phyloP scores from a whole-genome alignment of 495 filamentous ascomycete species.

The Hypoxylon intermedium region DNA sequence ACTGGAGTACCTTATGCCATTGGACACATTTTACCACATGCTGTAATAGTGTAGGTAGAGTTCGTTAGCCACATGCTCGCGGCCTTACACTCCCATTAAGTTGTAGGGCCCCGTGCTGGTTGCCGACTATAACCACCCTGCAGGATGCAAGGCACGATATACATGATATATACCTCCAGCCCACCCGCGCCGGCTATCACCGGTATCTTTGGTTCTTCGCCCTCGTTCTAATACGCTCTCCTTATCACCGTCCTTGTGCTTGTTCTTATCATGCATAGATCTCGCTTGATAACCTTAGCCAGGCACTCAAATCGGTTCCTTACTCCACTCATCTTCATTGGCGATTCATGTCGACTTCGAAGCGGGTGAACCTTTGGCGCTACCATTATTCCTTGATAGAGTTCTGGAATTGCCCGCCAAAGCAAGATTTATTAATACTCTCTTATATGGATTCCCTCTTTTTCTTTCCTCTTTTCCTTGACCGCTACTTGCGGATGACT shows the following conservation, averaged over 20 bases:
- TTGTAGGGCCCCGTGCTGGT: constrained; percentile 14
- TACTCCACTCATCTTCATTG: constrained; percentile 9
- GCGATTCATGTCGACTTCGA: constrained; percentile 24
- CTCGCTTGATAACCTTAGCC: constrained; percentile 7
- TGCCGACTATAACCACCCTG: constrained; percentile 21
- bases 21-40: neutral
- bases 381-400: constrained; percentile 6
- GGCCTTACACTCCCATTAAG: constrained; percentile 1
- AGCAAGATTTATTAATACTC: constrained; percentile 1
- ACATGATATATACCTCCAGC: no score
- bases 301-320: constrained; percentile 11
- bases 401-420: constrained; percentile 1
- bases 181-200: constrained; percentile 27
- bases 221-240: neutral
- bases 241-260: constrained; percentile 13
- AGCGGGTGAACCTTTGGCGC: constrained; percentile 13
- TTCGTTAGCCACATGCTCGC: neutral
- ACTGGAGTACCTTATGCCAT: no score
- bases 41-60: neutral
- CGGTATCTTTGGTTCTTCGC: constrained; percentile 9
- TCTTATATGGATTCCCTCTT: neutral
- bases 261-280: neutral
- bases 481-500: constrained; percentile 35
- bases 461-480: constrained; percentile 9
- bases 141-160: constrained; percentile 40